A percentile compares a stretch with the other conserved stretches of the same genome.
phyloP scores from a whole-genome alignment of 371 early-diverging fungal genomes.

The Zychaea mexicana region DNA sequence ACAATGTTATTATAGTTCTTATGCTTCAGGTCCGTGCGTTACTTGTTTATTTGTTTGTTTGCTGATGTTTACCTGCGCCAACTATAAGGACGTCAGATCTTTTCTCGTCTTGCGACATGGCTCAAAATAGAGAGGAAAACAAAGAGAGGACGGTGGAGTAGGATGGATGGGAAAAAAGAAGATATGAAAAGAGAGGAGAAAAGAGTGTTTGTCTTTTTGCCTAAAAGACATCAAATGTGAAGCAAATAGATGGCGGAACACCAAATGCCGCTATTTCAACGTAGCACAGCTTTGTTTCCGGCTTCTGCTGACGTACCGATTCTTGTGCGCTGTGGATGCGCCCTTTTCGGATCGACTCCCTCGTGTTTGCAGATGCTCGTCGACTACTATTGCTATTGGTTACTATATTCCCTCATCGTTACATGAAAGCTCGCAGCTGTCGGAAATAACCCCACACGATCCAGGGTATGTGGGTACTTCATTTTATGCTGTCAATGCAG shows the following conservation, averaged over 20 bases:
- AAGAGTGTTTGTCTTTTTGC: not conserved
- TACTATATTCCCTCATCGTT: too few relatives aligned
- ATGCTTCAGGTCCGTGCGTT: not conserved
- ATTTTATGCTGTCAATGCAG: too few relatives aligned
- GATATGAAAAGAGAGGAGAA: not conserved
- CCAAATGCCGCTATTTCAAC: not conserved
- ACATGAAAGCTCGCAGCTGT: too few relatives aligned
- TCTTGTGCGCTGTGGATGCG: not conserved
- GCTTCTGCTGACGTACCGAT: conserved; percentile 1
- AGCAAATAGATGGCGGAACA: not conserved
- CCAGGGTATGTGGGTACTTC: too few relatives aligned
- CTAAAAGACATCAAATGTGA: not conserved
- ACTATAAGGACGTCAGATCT: conserved; percentile 39
- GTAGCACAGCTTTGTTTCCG: conserved; percentile 1
- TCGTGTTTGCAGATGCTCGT: too few relatives aligned
- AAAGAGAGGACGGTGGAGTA: not conserved
- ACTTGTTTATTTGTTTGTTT: not conserved
- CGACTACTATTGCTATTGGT: too few relatives aligned
- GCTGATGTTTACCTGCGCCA: conserved; percentile 33
- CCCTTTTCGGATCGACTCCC: conserved; percentile 3
- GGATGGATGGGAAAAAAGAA: not conserved
- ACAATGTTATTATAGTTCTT: not conserved
- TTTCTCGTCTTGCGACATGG: not conserved
- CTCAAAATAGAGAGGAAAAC: not conserved
- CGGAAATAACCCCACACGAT: too few relatives aligned